Base-by-base conservation (phyloP, 1,284 basidiomycete species). In the Gomphus bonarii region DNA sequence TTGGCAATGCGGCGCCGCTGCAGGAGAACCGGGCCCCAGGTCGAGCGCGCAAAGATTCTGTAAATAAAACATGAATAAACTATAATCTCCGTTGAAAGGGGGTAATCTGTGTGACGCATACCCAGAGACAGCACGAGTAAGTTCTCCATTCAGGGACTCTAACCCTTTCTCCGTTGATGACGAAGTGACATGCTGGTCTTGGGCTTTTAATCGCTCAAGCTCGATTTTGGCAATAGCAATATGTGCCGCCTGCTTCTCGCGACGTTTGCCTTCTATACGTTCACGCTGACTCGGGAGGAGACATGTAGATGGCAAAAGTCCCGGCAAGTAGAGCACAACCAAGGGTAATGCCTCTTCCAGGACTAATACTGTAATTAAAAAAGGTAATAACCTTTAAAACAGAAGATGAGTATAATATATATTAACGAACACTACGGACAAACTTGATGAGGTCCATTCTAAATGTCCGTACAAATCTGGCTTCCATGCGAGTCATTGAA, bases 261-360 rank as follows among this genome's bases (percentile, higher is more conserved):
- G 75, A 46, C 77, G 76, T 67, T 84, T 82, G 31, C 73, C 68
- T 50, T 79, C 76, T 50, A 91, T 91, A 47, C 88, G 80, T 40
- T 80, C 78, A 43, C 78, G 79, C 71, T 94, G 91, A 28, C 84
- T 84, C 0, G 91, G 88, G n/a, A 94, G 76, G 58, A 93, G 77
- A 65, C 90, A 92, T 2, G 91, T 93, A 3, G 89, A 92, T 0
- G 91, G 91, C 33, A 94, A 80, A 71, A 92, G 78, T 65, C 79
- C 81, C 1, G 91, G 91, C n/a, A 82, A 84, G 67, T 90, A 94
- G 61, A 94, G 80, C 31, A 90, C 90, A 59, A 92, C 80, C 59
- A 94, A 75, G 10, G 91, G 91, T 59, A 94, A 80, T 47, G 89
- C 69, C 68, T 94, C 91, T 68, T 94, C 91, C 3, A 90, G 71